These are phyloP conservation scores for Microsporum audouinii DNA, from an alignment of 2,329 filamentous ascomycete species.

Conservation along the genomic window DNA sequence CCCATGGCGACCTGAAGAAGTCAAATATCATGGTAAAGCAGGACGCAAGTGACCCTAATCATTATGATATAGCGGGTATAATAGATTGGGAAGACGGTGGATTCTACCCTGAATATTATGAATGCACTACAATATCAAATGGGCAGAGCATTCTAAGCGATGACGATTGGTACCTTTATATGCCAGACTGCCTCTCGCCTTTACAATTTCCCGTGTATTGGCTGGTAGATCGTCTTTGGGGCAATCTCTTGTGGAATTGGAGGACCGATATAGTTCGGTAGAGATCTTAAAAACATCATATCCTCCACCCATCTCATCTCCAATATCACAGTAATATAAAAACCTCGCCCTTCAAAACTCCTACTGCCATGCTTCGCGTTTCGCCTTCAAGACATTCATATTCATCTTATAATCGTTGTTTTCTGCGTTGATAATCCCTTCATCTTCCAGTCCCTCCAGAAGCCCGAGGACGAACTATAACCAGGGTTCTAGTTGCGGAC, in stretches of 20 bases:
- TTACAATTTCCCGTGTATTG: constrained; percentile 6
- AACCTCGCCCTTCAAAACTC: background rate
- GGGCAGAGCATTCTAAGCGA: constrained; percentile 16
- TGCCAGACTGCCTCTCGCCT: constrained; percentile 20
- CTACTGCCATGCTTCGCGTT: constrained; percentile 10
- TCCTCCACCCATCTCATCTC: background rate
- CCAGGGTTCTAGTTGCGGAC: constrained; percentile 17
- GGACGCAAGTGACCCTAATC: background rate
- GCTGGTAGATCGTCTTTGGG: constrained; percentile 12
- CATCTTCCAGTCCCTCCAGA: constrained; percentile 13
- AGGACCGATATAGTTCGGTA: background rate
- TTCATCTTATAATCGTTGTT: background rate
- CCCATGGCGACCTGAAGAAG: constrained; percentile 10
- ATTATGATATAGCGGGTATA: constrained; percentile 19
- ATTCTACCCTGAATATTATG: constrained; percentile 24
- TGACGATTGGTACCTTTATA: constrained; percentile 23
- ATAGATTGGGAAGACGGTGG: constrained; percentile 26
- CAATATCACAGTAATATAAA: background rate
- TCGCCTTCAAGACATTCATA: background rate
- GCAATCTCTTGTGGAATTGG: background rate
- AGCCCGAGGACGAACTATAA: constrained; percentile 20
- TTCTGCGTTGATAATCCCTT: constrained; percentile 10
- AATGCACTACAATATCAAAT: constrained; percentile 18
- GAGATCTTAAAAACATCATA: background rate
- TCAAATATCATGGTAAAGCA: constrained; percentile 11